These are phyloP conservation scores for Dimargaris xerosporica DNA, from an alignment of 192 early-diverging fungal genomes.

Conservation along the genomic window DNA sequence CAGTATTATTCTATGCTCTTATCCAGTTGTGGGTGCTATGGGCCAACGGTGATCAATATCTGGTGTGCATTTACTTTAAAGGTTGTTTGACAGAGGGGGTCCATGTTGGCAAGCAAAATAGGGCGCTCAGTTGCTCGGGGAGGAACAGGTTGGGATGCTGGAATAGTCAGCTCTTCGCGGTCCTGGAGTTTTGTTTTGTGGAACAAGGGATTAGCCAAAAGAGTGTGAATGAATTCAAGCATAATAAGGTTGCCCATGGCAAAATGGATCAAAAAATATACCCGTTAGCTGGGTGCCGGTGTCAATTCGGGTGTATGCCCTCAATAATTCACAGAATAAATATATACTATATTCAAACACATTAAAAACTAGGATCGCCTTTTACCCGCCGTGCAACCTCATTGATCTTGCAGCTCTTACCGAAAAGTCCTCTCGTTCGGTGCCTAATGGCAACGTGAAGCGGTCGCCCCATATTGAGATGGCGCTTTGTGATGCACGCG, in stretches of 20 bases:
- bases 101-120: slow-evolving; percentile 52
- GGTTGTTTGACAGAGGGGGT: slow-evolving; percentile 53
- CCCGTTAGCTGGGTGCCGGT: no score
- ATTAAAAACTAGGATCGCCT: no score
- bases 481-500: slow-evolving; percentile 41
- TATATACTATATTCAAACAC: no score
- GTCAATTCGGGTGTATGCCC: no score
- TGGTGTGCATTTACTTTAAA: slow-evolving; percentile 36
- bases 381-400: no score
- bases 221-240: no score
- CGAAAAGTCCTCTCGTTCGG: slow-evolving; percentile 48
- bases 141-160: slow-evolving; percentile 52
- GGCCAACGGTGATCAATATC: not conserved
- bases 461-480: slow-evolving; percentile 63
- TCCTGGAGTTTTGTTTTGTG: slow-evolving; percentile 18
- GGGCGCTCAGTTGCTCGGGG: slow-evolving; percentile 43
- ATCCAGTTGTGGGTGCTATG: not conserved
- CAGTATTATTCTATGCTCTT: not conserved
- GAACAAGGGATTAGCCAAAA: no score
- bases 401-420: no score
- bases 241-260: no score
- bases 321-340: no score
- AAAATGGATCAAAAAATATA: no score
- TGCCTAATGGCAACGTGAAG: slow-evolving; percentile 66
- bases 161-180: slow-evolving; percentile 87